Conservation (phyloP, 2,329 filamentous ascomycete species). For the Trichoderma asperellum region DNA sequence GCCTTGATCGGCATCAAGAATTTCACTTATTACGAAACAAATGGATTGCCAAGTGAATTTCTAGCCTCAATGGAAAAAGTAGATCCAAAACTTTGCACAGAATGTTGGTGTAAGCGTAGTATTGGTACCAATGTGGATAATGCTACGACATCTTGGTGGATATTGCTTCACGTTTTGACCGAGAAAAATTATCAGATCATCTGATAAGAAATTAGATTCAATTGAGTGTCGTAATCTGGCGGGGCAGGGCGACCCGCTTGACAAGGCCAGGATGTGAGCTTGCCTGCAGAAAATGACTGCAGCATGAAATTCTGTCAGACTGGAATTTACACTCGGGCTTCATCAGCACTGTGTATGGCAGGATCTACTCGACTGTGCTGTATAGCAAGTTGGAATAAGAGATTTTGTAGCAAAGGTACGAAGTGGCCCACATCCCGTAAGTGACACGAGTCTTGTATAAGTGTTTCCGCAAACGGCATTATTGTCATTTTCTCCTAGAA, state of each 20-base stretch:
- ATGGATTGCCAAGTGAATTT: background rate
- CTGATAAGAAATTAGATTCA: slow-evolving; percentile 21
- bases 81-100: background rate
- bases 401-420: background rate
- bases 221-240: slow-evolving; percentile 7
- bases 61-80: background rate
- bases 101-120: background rate
- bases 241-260: slow-evolving; percentile 5
- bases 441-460: background rate
- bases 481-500: background rate
- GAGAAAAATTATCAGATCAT: slow-evolving; percentile 26
- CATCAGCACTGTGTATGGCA: background rate
- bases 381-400: background rate
- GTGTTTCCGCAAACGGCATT: background rate
- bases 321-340: too few relatives aligned
- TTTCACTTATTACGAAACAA: background rate
- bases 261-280: background rate
- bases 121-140: background rate
- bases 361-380: background rate
- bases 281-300: background rate
- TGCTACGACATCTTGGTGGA: background rate
- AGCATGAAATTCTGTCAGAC: background rate
- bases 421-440: background rate
- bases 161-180: background rate
- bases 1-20: background rate